Conservation (phyloP, 2,329 filamentous ascomycete genomes). For the Dothideomycetidae sp. region DNA sequence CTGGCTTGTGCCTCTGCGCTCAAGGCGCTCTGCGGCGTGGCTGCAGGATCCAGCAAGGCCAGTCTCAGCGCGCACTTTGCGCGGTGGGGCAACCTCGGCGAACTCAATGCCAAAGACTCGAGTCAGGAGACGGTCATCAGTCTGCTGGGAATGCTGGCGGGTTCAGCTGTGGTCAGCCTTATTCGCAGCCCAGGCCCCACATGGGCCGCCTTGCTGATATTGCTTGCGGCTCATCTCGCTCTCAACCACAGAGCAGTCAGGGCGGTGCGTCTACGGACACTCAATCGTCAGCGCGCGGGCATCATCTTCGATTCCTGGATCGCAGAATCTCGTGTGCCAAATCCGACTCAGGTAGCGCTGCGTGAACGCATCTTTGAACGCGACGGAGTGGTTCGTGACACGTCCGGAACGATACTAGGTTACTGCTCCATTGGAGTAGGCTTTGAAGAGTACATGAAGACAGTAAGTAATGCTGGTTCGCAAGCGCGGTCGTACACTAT, state of each 20-base stretch:
- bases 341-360: slow-evolving; percentile 48
- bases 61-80: slow-evolving; percentile 88
- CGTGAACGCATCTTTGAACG: slow-evolving; percentile 45
- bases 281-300: slow-evolving; percentile 77
- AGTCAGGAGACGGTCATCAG: slow-evolving; percentile 92
- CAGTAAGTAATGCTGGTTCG: not conserved
- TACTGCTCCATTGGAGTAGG: slow-evolving; percentile 39
- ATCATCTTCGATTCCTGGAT: slow-evolving; percentile 49
- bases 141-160: slow-evolving; percentile 71
- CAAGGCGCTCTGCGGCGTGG: slow-evolving; percentile 68
- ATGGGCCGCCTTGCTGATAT: slow-evolving; percentile 54
- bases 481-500: not conserved
- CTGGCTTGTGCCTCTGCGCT: slow-evolving; percentile 48
- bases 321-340: slow-evolving; percentile 23
- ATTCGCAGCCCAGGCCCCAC: slow-evolving; percentile 59
- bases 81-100: slow-evolving; percentile 69
- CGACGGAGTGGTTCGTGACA: slow-evolving; percentile 52
- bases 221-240: slow-evolving; percentile 63
- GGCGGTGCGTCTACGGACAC: slow-evolving; percentile 64
- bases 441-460: slow-evolving; percentile 14
- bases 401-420: slow-evolving; percentile 33
- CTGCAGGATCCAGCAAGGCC: slow-evolving; percentile 79
- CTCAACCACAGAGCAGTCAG: slow-evolving; percentile 81
- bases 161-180: slow-evolving; percentile 64
- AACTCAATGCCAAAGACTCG: slow-evolving; percentile 88